Percentiles rank a stretch among this genome's conserved stretches.
These are phyloP conservation scores for Camelina neglecta DNA, from an alignment of 345 rosid species.

Conservation along the genomic window DNA sequence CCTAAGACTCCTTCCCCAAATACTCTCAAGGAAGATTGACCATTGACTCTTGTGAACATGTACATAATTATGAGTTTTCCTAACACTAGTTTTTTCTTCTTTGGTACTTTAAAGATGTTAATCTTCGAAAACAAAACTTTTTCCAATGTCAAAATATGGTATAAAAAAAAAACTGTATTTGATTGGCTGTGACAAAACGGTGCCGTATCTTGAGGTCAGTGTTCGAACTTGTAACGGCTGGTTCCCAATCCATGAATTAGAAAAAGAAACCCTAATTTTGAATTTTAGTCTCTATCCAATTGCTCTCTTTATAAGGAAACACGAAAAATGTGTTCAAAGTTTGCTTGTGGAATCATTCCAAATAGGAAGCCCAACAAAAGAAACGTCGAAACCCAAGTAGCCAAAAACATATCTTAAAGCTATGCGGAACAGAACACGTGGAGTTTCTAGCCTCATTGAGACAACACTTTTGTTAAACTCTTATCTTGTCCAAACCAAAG, in stretches of 20 bases:
- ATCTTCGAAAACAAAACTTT: too few relatives aligned
- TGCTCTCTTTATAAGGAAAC: not conserved
- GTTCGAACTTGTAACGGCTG: not conserved
- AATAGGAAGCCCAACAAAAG: too few relatives aligned
- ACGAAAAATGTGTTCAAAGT: not conserved
- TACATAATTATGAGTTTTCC: not conserved
- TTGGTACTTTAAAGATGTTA: too few relatives aligned
- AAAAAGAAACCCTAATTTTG: not conserved
- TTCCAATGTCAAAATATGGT: too few relatives aligned
- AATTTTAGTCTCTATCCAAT: not conserved
- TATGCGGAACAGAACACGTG: not conserved
- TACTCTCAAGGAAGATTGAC: slow-evolving; percentile 34
- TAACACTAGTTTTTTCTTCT: too few relatives aligned
- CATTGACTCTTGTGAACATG: slow-evolving; percentile 19
- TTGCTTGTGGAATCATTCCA: not conserved
- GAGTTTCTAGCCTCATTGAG: not conserved
- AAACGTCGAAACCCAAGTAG: too few relatives aligned
- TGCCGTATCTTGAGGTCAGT: not conserved
- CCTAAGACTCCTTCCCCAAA: slow-evolving; percentile 28
- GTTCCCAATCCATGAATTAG: not conserved
- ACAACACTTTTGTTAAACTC: not conserved
- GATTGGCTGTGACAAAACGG: not conserved
- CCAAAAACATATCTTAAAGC: not conserved
- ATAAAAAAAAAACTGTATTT: not conserved
- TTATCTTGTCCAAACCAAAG: slow-evolving; percentile 1